Percentiles rank a stretch among this genome's conserved stretches.
These are phyloP conservation scores for Fusarium kyushuense DNA, from an alignment of 2,329 filamentous ascomycete species.

Conservation along the genomic window DNA sequence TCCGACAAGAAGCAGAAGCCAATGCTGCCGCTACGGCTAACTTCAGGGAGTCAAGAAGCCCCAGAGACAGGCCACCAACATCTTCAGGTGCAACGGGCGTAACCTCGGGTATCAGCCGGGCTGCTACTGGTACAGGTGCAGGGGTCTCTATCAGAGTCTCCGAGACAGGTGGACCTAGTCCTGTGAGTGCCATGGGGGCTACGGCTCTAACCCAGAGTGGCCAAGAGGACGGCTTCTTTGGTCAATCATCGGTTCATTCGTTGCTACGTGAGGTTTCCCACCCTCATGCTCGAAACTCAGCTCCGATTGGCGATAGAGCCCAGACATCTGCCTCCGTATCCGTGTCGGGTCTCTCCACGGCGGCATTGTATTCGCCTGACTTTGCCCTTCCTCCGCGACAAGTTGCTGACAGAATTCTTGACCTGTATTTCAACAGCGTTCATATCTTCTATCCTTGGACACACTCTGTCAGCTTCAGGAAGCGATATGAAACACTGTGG, in stretches of 20 bases:
- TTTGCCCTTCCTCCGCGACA: conserved; percentile 1
- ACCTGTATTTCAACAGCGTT: not conserved
- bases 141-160: not conserved
- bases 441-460: conserved; percentile 16
- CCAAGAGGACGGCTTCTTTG: conserved; percentile 1
- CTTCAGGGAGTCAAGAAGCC: not conserved
- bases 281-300: not conserved
- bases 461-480: not conserved
- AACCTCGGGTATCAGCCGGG: not conserved
- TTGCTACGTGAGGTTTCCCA: conserved; percentile 13
- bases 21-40: not conserved
- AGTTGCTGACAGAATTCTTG: not conserved
- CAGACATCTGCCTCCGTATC: not conserved
- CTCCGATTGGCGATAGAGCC: not conserved
- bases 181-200: conserved; percentile 19
- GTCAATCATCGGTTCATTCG: conserved; percentile 7
- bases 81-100: not conserved
- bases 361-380: not conserved
- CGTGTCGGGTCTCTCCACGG: not conserved
- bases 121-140: not conserved
- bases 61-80: not conserved
- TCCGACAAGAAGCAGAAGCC: not conserved
- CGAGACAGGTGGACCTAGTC: not conserved
- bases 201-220: not conserved
- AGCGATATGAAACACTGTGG: not conserved